A percentile compares a stretch with the other conserved stretches of the same genome.
Conservation (phyloP, 768 basidiomycete genomes). For the Leccinum sublutescens region DNA sequence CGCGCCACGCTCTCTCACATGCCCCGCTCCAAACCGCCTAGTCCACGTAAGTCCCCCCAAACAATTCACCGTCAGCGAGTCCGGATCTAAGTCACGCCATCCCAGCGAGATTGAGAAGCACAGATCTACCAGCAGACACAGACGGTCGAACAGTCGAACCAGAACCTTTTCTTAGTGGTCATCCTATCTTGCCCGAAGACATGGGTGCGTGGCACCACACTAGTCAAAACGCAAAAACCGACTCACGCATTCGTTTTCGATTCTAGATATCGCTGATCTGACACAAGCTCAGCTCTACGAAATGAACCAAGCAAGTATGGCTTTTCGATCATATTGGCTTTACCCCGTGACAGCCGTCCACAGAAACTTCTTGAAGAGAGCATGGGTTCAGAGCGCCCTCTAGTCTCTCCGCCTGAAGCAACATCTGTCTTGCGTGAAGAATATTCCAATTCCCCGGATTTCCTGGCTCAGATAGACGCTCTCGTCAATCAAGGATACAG, state of each 20-base stretch:
- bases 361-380: slow-evolving; percentile 43
- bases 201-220: slow-evolving; percentile 23
- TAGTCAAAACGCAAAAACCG: neutral
- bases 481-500: slow-evolving; percentile 62
- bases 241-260: neutral
- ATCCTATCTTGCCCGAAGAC: slow-evolving; percentile 31
- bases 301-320: slow-evolving; percentile 37
- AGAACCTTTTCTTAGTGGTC: slow-evolving; percentile 26
- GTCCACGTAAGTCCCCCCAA: slow-evolving; percentile 22
- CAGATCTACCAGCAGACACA: slow-evolving; percentile 21
- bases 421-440: slow-evolving; percentile 59
- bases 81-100: neutral
- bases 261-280: slow-evolving; percentile 35
- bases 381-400: slow-evolving; percentile 40
- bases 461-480: slow-evolving; percentile 75
- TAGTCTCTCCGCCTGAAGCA: slow-evolving; percentile 53
- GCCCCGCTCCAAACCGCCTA: slow-evolving; percentile 17
- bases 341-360: neutral
- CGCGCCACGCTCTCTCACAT: slow-evolving; percentile 6
- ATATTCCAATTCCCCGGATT: slow-evolving; percentile 58
- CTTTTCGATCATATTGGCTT: neutral
- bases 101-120: slow-evolving; percentile 28
- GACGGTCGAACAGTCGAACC: slow-evolving; percentile 4
- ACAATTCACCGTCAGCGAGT: neutral
- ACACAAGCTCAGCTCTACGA: slow-evolving; percentile 37